Conservation (phyloP, 2,329 filamentous ascomycete species). For the Beauveria scarabaeidicola region DNA sequence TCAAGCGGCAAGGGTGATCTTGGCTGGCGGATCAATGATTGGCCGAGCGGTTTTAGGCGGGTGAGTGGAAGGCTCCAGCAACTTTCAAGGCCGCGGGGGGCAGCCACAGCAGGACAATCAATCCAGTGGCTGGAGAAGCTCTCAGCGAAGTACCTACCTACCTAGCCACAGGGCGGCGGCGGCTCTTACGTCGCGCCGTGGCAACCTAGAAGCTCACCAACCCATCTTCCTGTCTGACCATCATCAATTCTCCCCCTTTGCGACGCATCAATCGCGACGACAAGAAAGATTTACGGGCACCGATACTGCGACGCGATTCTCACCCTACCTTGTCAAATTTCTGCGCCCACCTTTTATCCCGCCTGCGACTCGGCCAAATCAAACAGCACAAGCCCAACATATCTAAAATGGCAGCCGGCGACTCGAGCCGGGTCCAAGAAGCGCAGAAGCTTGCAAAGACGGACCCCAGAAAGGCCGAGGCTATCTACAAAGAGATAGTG, state of each 20-base stretch:
- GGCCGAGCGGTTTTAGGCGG: slow-evolving; percentile 5
- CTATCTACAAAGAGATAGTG: slow-evolving; percentile 82
- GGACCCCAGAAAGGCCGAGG: slow-evolving; percentile 75
- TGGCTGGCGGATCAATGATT: slow-evolving; percentile 12
- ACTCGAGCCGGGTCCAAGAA: slow-evolving; percentile 68
- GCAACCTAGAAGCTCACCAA: slow-evolving; percentile 25
- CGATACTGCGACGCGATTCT: not conserved
- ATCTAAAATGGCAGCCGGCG: slow-evolving; percentile 45
- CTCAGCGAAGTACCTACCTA: not conserved
- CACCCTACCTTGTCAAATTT: too few relatives aligned
- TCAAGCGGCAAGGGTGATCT: not conserved
- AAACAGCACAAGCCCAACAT: not conserved
- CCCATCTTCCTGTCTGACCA: not conserved
- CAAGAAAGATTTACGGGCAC: not conserved
- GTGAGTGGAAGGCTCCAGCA: slow-evolving; percentile 9
- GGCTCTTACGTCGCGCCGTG: slow-evolving; percentile 26
- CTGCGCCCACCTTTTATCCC: too few relatives aligned
- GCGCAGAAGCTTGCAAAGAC: slow-evolving; percentile 76
- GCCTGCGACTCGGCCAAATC: not conserved
- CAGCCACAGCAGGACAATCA: not conserved
- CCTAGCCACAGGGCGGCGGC: slow-evolving; percentile 4
- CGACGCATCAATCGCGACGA: not conserved
- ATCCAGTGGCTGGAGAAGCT: slow-evolving; percentile 5
- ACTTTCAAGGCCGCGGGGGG: not conserved
- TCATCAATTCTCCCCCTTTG: not conserved